Evolutionary conservation across 257 asterid species (phyloP).

Genomic region (Avicennia marina): DNA sequence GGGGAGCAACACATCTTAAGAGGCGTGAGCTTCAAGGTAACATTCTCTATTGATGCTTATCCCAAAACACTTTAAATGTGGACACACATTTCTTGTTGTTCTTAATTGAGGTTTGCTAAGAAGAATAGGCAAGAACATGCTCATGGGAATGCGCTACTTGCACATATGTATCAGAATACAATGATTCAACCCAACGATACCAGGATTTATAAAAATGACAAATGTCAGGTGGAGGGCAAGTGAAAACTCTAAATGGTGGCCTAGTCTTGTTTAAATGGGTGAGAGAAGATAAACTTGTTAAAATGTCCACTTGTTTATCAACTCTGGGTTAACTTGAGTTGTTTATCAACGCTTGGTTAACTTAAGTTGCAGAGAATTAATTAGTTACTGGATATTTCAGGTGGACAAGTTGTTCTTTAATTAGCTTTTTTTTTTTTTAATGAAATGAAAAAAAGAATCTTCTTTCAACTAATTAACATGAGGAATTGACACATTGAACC

Average conservation of each 20-base stretch:
- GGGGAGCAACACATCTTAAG: constrained; percentile 88
- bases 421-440: too few species aligned
- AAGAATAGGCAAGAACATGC: not conserved
- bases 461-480: too few species aligned
- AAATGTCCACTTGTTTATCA: not conserved
- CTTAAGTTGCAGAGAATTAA: too few species aligned
- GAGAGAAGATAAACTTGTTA: not conserved
- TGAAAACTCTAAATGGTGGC: not conserved
- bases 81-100: too few species aligned
- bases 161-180: not conserved
- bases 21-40: constrained; percentile 98
- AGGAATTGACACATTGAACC: too few species aligned
- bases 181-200: not conserved
- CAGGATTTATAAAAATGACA: not conserved
- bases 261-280: not conserved
- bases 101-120: not conserved
- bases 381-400: too few species aligned
- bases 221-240: not conserved
- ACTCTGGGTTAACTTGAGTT: not conserved
- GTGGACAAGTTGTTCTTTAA: too few species aligned
- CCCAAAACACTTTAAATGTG: too few species aligned
- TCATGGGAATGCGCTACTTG: not conserved
- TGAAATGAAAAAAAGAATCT: too few species aligned
- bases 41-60: constrained; percentile 20
- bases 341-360: not conserved